Evolutionary conservation across 2,329 filamentous ascomycete genomes (phyloP).

Genomic region (Aspergillus novofumigatus): DNA sequence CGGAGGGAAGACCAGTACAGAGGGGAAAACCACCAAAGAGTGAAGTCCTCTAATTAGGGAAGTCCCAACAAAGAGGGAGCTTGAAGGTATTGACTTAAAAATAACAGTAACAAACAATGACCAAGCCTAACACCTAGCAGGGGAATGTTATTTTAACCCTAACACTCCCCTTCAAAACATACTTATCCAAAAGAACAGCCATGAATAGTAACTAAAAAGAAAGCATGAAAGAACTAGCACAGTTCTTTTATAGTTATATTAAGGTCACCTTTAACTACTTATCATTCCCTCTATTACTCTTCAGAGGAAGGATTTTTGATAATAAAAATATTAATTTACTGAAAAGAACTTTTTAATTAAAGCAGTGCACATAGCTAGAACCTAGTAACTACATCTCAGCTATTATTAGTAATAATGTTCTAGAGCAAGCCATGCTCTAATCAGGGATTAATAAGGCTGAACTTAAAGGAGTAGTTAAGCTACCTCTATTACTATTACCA

Average conservation of each 20-base stretch:
- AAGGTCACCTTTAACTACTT: neutral
- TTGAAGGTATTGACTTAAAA: too few species aligned
- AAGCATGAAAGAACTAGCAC: too few species aligned
- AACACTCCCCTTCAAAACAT: too few species aligned
- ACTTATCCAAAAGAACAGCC: too few species aligned
- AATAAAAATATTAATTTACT: neutral
- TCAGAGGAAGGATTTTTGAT: neutral
- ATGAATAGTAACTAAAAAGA: too few species aligned
- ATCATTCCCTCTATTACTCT: neutral
- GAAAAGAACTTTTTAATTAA: neutral
- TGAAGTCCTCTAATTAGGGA: too few species aligned
- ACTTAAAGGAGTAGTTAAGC: neutral
- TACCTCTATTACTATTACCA: neutral
- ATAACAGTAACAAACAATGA: too few species aligned
- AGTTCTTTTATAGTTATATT: neutral
- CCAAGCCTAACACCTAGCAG: too few species aligned
- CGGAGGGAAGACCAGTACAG: too few species aligned
- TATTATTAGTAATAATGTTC: neutral
- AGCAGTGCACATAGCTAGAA: neutral
- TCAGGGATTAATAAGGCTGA: neutral
- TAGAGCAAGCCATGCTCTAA: neutral
- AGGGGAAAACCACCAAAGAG: too few species aligned
- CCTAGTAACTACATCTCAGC: neutral
- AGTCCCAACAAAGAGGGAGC: too few species aligned
- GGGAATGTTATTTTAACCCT: too few species aligned